Base-by-base conservation (phyloP, 768 basidiomycete species). In the Sarcodon sp. region DNA sequence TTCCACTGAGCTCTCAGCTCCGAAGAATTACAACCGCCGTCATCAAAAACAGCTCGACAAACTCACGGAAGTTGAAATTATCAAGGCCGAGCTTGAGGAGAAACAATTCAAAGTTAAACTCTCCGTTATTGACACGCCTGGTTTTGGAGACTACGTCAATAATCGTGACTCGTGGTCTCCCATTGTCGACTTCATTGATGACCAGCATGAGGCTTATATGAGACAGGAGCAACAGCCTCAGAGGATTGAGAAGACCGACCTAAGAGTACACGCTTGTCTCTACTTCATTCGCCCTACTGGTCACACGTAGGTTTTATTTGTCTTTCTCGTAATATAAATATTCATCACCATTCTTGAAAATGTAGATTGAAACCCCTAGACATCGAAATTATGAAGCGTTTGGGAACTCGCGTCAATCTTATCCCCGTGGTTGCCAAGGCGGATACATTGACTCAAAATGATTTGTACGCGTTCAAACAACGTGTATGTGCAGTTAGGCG, bases 141-240 rank as follows among this genome's bases (percentile, higher is more conserved):
- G 96, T 31, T 99, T 98, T 54, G 96, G 96, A 35, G 96, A 99
- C 84, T 98, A 97, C 60, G 94, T 99, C 70, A 99, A 99, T 87
- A 99, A 99, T 78, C 80, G 90, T 49, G 96, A 98, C 66, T 93
- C 90, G 15, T 99, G 96, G 96, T 76, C 79, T 31, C 96, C 96
- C 47, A 98, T 99, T 56, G 83, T 99, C 62, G 94, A 99, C 66
- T 98, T 98, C 66, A 92, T 96, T 55, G 88, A 91, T 63, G 89
- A 91, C 72, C 88, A 91, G 68, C 89, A 91, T 61, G 89, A 94
- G 61, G 84, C 85, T 10, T 92, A 90, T 62, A 92, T 92, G 89
- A 77, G 88, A 49, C 96, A 99, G 69, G 96, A 99, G 67, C 96
- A 99, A 65, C 94, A 98, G 65, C 96, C 96, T n/a, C 81, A 90